Base-by-base conservation (phyloP, 352 stramenopile genomes). In the Phytopythium boreale region DNA sequence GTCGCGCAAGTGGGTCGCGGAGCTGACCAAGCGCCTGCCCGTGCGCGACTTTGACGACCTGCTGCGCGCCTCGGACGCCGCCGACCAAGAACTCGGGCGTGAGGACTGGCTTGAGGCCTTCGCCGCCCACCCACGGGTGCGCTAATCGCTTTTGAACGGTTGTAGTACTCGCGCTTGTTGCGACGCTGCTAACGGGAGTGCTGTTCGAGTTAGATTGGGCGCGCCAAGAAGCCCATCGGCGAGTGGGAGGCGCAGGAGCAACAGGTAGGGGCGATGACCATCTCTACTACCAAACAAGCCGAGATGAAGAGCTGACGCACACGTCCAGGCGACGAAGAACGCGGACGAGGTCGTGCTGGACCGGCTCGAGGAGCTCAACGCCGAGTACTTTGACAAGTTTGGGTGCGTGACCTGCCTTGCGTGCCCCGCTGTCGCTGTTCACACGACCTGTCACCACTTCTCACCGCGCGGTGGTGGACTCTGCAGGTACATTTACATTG, bases 201-300 rank as follows among this genome's bases (percentile, higher is more conserved):
- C 22, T 20, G 4, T 19, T 43, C 24, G 56, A 14, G 56, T 4
- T 29, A 62, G 83, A 92, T 92, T 71, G 81, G 83, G 22, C 77
- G 81, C 26, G 72, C 75, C 53, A 89, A 89, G 61, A 72, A 80
- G 58, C 72, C 79, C 19, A 90, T 92, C 51, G 82, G 80, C 62
- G 63, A 80, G 29, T 92, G 81, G 83, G 83, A 90, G 70, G 81
- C 83, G 14, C 83, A 92, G 55, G 83, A 92, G 51, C 83, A 92
- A 72, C 70, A 88, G 69, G 83, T 86, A 51, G 12, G 27, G 27
- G 6, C 39, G 19, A n/a, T 12, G 39, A 46, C 1, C 19, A 22
- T 20, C 19, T 9, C 43, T 10, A 1, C 43, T 14, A 26, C 19
- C 43, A 49, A 26, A 5, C 5, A 14, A n/a, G 43, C 14, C 2